Conservation (phyloP, 2,329 filamentous ascomycete genomes). For the Penicillium frequentans region DNA sequence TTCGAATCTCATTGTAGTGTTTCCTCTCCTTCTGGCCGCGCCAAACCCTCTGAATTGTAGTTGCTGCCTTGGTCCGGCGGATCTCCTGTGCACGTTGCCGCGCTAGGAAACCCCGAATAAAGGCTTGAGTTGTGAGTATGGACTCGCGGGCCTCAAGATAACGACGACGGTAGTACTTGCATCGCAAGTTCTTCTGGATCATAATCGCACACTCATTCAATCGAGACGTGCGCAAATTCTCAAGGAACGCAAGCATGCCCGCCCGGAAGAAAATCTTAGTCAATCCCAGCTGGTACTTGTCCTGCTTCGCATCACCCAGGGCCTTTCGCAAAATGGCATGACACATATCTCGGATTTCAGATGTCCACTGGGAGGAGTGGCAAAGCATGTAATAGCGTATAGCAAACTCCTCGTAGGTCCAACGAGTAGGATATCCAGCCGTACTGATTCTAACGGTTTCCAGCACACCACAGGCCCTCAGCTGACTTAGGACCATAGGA, state of each 20-base stretch:
- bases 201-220: slow-evolving; percentile 93
- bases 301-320: slow-evolving; percentile 73
- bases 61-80: slow-evolving; percentile 81
- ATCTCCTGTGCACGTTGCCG: slow-evolving; percentile 76
- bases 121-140: slow-evolving; percentile 77
- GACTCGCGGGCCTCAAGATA: slow-evolving; percentile 85
- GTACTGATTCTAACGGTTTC: slow-evolving; percentile 98
- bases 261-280: slow-evolving; percentile 99
- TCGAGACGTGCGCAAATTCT: slow-evolving; percentile 86
- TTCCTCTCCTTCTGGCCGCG: slow-evolving; percentile 87
- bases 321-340: slow-evolving; percentile 88
- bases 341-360: slow-evolving; percentile 91
- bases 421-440: slow-evolving; percentile 93
- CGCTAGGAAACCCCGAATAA: slow-evolving; percentile 74
- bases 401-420: slow-evolving; percentile 99
- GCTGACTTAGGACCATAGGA: slow-evolving; percentile 95
- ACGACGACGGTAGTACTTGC: slow-evolving; percentile 90
- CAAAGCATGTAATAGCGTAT: slow-evolving; percentile 98
- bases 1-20: slow-evolving; percentile 73
- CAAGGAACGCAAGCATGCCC: slow-evolving; percentile 96
- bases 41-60: slow-evolving; percentile 94
- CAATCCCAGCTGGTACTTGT: slow-evolving; percentile 96
- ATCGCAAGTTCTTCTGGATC: slow-evolving; percentile 97
- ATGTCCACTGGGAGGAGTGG: slow-evolving; percentile 84
- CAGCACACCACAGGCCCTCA: slow-evolving; percentile 96